Base-by-base conservation (phyloP, 139 green algal species). In the Edaphochlamys debaryana region DNA sequence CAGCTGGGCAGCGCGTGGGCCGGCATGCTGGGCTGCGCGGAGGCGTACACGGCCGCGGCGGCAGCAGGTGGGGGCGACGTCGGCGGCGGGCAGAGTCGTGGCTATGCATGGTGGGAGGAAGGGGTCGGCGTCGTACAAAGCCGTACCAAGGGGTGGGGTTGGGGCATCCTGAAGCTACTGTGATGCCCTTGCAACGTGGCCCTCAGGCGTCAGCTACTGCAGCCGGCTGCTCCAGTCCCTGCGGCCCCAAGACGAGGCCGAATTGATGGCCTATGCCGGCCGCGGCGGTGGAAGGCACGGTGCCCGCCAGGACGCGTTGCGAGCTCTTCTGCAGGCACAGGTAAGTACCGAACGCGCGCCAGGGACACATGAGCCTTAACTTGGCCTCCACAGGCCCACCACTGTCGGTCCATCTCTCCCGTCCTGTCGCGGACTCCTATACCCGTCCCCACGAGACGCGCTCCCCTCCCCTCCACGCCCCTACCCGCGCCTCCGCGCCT, bases 1-100 rank as follows among this genome's bases (percentile, higher is more conserved):
- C 75, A 82, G 62, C 60, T 82, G 75, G 72, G 75, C 41, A 25
- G 20, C 11, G 62, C 60, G 6, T 50, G 75, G 41, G 17, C 25
- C 4, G 75, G 75, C 8, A 37, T 66, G 5, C 75, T 82, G 41
- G 20, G 64, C 6, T 38, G 27, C 20, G 56, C 11, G 3, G 41
- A 48, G n/a, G 29, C 42, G n/a, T 72, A 66, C 62, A 30, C 72
- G 75, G 9, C 41, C 41, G 75, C 62, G 5, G 45, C 32, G 25
- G 75, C 60, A 32, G 62, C 64, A 25, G 75, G 75, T 82, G 36
- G 2, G 34, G 36, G 3, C 20, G 11, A 15, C 1, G 27, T 66
- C 34, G 17, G 20, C 22, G 17, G 20, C 17, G 4, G 54, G 17
- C 15, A 25, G 20, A 9, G 20, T 9, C 20, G 13, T 9, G 15